Evolutionary conservation across 2,329 filamentous ascomycete species (phyloP).

Genomic region (Aspergillus pseudonomiae): DNA sequence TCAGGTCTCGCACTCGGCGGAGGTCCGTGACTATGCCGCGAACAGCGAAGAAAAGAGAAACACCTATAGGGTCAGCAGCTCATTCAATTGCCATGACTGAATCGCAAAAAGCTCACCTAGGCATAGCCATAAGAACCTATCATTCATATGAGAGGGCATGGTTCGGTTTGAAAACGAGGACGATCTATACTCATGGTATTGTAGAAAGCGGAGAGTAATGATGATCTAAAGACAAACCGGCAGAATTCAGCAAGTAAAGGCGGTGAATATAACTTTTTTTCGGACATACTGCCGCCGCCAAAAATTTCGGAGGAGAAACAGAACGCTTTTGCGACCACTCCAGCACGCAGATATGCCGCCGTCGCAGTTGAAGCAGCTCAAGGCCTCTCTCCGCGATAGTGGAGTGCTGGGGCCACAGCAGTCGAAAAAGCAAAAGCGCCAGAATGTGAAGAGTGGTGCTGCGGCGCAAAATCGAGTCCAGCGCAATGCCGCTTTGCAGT

Average conservation of each 20-base stretch:
- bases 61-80: constrained; percentile 29
- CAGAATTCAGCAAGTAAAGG: constrained; percentile 34
- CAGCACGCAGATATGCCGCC: constrained; percentile 70
- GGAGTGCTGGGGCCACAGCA: constrained; percentile 89
- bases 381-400: constrained; percentile 84
- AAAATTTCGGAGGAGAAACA: constrained; percentile 32
- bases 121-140: constrained; percentile 44
- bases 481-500: constrained; percentile 74
- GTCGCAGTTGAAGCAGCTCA: constrained; percentile 94
- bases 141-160: constrained; percentile 41
- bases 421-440: constrained; percentile 91
- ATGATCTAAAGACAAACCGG: constrained; percentile 28
- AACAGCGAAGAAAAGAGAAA: constrained; percentile 52
- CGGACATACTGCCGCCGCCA: constrained; percentile 18
- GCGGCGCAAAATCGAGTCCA: constrained; percentile 74
- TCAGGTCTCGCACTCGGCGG: constrained; percentile 41
- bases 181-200: not conserved
- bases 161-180: constrained; percentile 16
- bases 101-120: constrained; percentile 30
- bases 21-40: constrained; percentile 60
- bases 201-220: constrained; percentile 15
- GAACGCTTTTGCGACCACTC: constrained; percentile 18
- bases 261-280: constrained; percentile 41
- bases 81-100: not conserved
- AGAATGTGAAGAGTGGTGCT: constrained; percentile 67